phyloP scores from a whole-genome alignment of 2,329 filamentous ascomycete species.

The Colletotrichum lupini region DNA sequence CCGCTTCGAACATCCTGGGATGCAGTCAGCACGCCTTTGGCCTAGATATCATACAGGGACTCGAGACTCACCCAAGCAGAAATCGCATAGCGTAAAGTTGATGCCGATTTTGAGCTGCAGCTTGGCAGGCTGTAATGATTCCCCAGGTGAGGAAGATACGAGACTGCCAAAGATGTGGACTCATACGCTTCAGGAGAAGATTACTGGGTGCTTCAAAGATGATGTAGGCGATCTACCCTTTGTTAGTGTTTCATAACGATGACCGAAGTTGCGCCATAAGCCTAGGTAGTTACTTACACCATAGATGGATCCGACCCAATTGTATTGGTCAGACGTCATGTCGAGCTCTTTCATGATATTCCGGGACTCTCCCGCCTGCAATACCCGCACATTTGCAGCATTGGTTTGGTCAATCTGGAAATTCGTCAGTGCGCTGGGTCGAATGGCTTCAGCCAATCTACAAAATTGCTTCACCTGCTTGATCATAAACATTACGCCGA shows the following conservation, averaged over 20 bases:
- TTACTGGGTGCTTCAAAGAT: conserved; percentile 54
- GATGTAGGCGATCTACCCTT: conserved; percentile 48
- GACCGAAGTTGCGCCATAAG: no score
- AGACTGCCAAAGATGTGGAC: conserved; percentile 49
- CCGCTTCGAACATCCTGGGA: conserved; percentile 49
- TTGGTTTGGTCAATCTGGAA: conserved; percentile 51
- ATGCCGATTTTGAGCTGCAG: conserved; percentile 50
- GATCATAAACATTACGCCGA: conserved; percentile 54
- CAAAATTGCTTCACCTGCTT: conserved; percentile 47
- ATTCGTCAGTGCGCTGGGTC: not conserved
- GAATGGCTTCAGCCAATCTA: no score
- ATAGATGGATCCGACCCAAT: conserved; percentile 25
- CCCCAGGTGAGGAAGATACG: conserved; percentile 51
- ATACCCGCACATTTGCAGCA: conserved; percentile 52
- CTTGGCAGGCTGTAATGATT: conserved; percentile 50
- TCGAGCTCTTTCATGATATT: conserved; percentile 41
- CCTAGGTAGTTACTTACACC: conserved; percentile 3
- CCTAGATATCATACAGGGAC: no score
- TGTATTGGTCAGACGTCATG: conserved; percentile 28
- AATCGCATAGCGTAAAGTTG: conserved; percentile 52
- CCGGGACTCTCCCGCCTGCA: conserved; percentile 52
- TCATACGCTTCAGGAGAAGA: conserved; percentile 48
- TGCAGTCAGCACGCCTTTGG: no score
- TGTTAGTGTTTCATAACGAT: no score
- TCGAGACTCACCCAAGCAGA: conserved; percentile 45